phyloP scores from a whole-genome alignment of 768 basidiomycete species.

The Panus rudis region DNA sequence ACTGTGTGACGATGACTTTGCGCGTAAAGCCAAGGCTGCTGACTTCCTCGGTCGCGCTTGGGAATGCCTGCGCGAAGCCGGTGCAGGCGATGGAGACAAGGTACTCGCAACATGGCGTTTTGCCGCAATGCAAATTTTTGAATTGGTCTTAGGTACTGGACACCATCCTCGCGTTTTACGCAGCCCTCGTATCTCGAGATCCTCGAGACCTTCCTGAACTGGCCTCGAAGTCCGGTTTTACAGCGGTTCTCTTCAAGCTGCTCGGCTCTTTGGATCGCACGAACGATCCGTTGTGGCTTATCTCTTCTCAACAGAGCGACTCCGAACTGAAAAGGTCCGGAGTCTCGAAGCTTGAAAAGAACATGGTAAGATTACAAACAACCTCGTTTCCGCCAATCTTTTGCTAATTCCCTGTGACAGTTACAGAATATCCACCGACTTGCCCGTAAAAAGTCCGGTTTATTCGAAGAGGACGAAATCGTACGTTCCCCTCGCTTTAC shows the following conservation, averaged over 20 bases:
- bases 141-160: conserved; percentile 49
- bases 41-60: conserved; percentile 68
- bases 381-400: too few species aligned
- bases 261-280: conserved; percentile 14
- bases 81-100: conserved; percentile 56
- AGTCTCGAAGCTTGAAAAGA: conserved; percentile 50
- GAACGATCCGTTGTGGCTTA: conserved; percentile 47
- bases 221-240: conserved; percentile 29
- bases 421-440: conserved; percentile 29
- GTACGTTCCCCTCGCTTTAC: conserved; percentile 22
- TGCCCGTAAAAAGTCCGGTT: conserved; percentile 27
- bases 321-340: conserved; percentile 44
- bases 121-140: neutral
- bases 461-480: conserved; percentile 21
- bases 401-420: conserved; percentile 17
- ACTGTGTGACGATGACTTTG: conserved; percentile 65
- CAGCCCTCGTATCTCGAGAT: conserved; percentile 57
- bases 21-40: conserved; percentile 71
- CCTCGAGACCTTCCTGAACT: conserved; percentile 48
- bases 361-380: conserved; percentile 36
- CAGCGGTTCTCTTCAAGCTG: conserved; percentile 18
- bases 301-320: conserved; percentile 29
- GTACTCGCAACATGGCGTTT: conserved; percentile 27
- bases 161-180: conserved; percentile 52
- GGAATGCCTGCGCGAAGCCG: conserved; percentile 54